Evolutionary conservation across 257 asterid genomes (phyloP), one percentile per base, ranked within the genome.

Genomic region (Gentiana dahurica): DNA sequence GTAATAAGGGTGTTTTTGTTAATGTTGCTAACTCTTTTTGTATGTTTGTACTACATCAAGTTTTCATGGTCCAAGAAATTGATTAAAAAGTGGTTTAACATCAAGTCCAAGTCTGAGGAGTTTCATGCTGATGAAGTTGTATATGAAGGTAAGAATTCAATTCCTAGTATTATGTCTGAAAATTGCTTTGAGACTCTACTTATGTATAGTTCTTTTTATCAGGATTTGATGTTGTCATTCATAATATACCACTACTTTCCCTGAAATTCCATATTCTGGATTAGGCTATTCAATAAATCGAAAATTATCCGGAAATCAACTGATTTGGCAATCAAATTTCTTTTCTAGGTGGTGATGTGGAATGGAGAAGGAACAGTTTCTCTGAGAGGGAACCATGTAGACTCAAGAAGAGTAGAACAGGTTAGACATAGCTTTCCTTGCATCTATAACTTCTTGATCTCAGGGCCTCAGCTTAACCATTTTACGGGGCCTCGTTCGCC

Each of bases 41-140:
- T 68, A 50, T 35, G 59, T 72, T 70, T 68, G 50, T 4, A 5
- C 46, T 5, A 5, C 2, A 41, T 80, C 79, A 64, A 92, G 99
- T 84, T 92, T 71, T 92, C 99, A 13, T 92, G 99, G 99, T 72
- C 99, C 12, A 88, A 79, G 83, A 88, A 67, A 72, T 75, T 91
- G 75, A 72, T 92, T 54, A 75, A 88, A 57, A 91, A 78, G 64
- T 85, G 86, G 94, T 85, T 91, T 87, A 87, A 77, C 66, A 71
- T 85, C 81, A 91, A 85, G 71, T 80, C 86, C 60, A 91, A 83
- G 73, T 71, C 75, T 24, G 94, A 85, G 56, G 87, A 85, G 69
- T 70, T 71, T 65, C 83, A 79, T 61, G 76, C 79, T 66, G 88
- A 85, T 78, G 89, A 73, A 70, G 79, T 81, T 75, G 84, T 79